Evolutionary conservation across 192 early-diverging fungal species (phyloP).

Genomic region (Entomortierella beljakovae): DNA sequence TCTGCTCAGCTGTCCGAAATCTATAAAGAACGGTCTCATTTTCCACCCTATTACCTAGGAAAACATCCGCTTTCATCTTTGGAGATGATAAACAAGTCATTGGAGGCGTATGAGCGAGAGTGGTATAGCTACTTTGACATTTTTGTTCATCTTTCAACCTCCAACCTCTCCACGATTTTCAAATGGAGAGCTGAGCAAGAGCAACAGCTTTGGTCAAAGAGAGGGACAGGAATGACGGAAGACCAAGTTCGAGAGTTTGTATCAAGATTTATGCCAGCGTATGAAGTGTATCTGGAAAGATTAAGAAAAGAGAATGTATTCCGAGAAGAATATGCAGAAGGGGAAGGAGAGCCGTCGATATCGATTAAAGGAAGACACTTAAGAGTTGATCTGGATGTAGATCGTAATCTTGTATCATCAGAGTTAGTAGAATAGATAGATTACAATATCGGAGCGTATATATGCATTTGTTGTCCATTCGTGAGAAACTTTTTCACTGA

Average conservation of each 20-base stretch:
- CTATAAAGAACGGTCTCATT: conserved; percentile 17
- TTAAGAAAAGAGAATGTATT: conserved; percentile 63
- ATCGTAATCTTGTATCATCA: conserved; percentile 41
- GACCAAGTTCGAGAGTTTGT: conserved; percentile 89
- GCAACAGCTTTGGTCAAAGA: conserved; percentile 61
- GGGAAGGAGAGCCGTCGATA: conserved; percentile 2
- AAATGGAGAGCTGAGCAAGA: conserved; percentile 93
- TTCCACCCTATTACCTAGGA: conserved; percentile 24
- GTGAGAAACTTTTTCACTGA: no score
- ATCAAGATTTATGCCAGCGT: conserved; percentile 88
- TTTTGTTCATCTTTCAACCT: conserved; percentile 77
- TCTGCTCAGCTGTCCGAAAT: conserved; percentile 9
- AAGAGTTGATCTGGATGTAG: conserved; percentile 50
- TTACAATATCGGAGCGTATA: no score
- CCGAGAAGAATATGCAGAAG: conserved; percentile 2
- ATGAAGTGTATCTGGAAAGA: conserved; percentile 70
- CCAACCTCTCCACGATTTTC: conserved; percentile 75
- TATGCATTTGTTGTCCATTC: no score
- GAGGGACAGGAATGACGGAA: conserved; percentile 72
- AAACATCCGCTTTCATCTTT: conserved; percentile 60
- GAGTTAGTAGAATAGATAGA: conserved; percentile 16
- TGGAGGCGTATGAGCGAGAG: conserved; percentile 66
- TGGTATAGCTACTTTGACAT: conserved; percentile 80
- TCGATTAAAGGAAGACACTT: conserved; percentile 43
- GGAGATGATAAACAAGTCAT: conserved; percentile 56